Evolutionary conservation across 106 monocot species (phyloP).

Genomic region (Dendrobium huoshanense): DNA sequence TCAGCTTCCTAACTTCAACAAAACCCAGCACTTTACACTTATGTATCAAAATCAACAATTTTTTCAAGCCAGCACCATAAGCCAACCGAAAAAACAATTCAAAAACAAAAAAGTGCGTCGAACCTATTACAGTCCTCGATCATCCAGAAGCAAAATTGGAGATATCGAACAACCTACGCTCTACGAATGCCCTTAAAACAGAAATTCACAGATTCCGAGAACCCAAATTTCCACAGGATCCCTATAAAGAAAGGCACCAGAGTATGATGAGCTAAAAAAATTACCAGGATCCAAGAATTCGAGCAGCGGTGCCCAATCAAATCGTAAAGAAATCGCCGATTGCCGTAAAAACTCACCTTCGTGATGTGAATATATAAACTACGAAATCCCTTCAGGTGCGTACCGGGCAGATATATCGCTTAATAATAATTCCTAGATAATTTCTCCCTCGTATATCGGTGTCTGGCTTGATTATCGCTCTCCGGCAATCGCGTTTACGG

Average conservation of each 20-base stretch:
- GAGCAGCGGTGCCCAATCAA: not conserved
- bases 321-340: not conserved
- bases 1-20: not conserved
- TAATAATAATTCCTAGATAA: not conserved
- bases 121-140: not conserved
- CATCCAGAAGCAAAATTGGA: not conserved
- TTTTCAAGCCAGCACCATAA: not conserved
- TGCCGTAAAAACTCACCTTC: not conserved
- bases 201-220: not conserved
- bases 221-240: not conserved
- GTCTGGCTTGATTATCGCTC: not conserved
- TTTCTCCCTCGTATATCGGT: not conserved
- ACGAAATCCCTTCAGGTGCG: not conserved
- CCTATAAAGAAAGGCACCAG: not conserved
- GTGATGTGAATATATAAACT: not conserved
- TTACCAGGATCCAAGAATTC: not conserved
- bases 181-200: not conserved
- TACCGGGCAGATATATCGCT: too few relatives aligned
- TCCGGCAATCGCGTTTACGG: not conserved
- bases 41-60: not conserved
- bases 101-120: not conserved
- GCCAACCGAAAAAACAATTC: not conserved
- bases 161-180: too few relatives aligned
- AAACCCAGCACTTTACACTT: not conserved
- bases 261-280: not conserved